Base-by-base conservation (phyloP, 495 filamentous ascomycete species). In the Opeltia flavorubescens region DNA sequence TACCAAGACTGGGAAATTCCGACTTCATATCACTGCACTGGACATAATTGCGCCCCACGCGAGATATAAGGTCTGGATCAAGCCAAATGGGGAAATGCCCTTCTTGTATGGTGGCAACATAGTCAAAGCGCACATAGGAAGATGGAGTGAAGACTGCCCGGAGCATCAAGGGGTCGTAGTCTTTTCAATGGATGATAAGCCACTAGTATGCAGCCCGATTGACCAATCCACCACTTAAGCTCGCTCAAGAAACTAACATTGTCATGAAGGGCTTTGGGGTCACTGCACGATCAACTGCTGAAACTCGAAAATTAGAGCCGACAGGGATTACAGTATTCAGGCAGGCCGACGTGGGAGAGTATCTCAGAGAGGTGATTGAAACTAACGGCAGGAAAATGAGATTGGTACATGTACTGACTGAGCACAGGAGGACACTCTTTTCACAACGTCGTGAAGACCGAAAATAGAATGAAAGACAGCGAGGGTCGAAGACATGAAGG, bases 41-140 rank as follows among this genome's bases (percentile, higher is more conserved):
- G 81, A 86, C 51, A 75, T 94, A 44, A 78, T 99, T 49, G 83
- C 89, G 17, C 76, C 83, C 31, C 83, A 94, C 64, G 88, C 91
- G 20, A 71, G 94, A 27, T 86, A 91, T 62, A 95, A 95, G 74
- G 75, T 95, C 45, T 95, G 85, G 85, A 79, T 99, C 48, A 93
- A 93, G 64, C 62, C 78, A 20, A 99, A 99, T 66, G 91, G 93
- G 39, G 86, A 87, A 62, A 91, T 94, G 83, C 86, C 88, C 29
- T 41, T 94, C 86, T 62, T 66, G 12, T 98, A 98, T 64, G 91
- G 88, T 26, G 80, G 82, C 24, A 82, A 93, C 59, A 72, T 95
- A 21, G 75, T 91, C 35, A 94, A 94, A 65, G 91, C 93, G 18
- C 91, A 98, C 64, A 77, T 95, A 0, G 86, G 84, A 18, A 68